A percentile compares a stretch with the other conserved stretches of the same genome.
Evolutionary conservation across 306 rosid genomes (phyloP).

Genomic region (Arachis stenosperma): DNA sequence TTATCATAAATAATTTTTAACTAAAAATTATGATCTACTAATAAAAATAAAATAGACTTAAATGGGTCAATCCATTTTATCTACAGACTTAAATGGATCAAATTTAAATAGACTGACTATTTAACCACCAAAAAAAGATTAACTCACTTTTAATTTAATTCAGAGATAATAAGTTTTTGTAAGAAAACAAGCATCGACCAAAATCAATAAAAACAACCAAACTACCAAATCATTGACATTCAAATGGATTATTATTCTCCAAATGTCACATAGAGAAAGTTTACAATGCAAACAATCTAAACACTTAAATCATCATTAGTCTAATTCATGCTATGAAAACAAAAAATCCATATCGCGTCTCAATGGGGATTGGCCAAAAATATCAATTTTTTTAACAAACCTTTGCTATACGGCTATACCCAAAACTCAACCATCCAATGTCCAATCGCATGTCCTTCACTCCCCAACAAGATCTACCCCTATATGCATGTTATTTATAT

Average conservation of each 20-base stretch:
- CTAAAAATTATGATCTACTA: no score
- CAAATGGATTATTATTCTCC: not conserved
- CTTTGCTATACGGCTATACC: slow-evolving; percentile 12
- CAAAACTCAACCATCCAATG: not conserved
- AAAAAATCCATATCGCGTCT: not conserved
- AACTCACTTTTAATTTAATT: no score
- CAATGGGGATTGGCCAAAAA: slow-evolving; percentile 23
- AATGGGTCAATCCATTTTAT: no score
- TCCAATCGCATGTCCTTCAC: not conserved
- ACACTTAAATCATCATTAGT: not conserved
- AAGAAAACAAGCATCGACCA: not conserved
- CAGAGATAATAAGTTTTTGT: no score
- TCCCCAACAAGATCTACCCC: not conserved
- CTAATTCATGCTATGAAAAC: not conserved
- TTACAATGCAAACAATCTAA: slow-evolving; percentile 2
- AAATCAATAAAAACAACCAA: not conserved
- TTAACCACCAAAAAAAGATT: no score
- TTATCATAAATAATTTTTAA: no score
- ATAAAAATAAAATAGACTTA: no score
- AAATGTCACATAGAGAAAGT: not conserved
- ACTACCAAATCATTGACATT: not conserved
- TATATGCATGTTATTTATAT: not conserved
- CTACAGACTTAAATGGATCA: no score
- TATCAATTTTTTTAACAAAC: slow-evolving; percentile 7
- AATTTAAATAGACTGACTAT: no score